Conservation (phyloP, 345 rosid species). For the Lenwebbia sp. region DNA sequence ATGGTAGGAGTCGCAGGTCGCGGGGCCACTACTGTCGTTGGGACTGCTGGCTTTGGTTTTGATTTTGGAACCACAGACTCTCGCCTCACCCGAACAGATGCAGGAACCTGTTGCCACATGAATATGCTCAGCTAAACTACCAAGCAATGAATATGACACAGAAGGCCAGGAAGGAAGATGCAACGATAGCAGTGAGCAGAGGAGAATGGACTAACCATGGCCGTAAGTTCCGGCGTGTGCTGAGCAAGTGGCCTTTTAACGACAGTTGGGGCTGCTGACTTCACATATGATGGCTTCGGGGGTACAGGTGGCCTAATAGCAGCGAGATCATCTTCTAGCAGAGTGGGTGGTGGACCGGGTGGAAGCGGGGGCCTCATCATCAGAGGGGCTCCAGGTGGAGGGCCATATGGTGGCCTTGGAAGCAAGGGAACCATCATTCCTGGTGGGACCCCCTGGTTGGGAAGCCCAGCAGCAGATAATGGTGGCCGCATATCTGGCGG, state of each 20-base stretch:
- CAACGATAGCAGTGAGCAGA: neutral
- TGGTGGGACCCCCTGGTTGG: constrained; percentile 38
- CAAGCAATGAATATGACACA: neutral
- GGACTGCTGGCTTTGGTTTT: constrained; percentile 45
- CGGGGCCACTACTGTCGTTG: constrained; percentile 11
- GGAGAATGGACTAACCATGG: constrained; percentile 55
- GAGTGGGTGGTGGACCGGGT: constrained; percentile 78
- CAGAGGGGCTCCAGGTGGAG: constrained; percentile 75
- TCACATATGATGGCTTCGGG: constrained; percentile 85
- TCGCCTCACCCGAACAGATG: constrained; percentile 92
- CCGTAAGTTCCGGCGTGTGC: constrained; percentile 89
- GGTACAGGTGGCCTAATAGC: constrained; percentile 41
- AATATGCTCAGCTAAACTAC: neutral
- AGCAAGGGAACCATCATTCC: constrained; percentile 64
- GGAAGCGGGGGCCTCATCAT: constrained; percentile 98
- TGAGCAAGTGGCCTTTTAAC: constrained; percentile 98
- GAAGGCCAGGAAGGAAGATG: neutral
- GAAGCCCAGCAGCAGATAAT: constrained; percentile 35
- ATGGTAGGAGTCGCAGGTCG: constrained; percentile 34
- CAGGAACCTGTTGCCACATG: constrained; percentile 60
- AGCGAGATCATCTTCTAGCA: constrained; percentile 39
- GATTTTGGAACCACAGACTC: constrained; percentile 56
- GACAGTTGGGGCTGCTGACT: constrained; percentile 98
- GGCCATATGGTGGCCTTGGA: constrained; percentile 85
- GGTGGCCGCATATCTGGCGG: constrained; percentile 40